These are phyloP conservation scores for Rachicladosporium sp. DNA, from an alignment of 2,329 filamentous ascomycete genomes.

Conservation along the genomic window DNA sequence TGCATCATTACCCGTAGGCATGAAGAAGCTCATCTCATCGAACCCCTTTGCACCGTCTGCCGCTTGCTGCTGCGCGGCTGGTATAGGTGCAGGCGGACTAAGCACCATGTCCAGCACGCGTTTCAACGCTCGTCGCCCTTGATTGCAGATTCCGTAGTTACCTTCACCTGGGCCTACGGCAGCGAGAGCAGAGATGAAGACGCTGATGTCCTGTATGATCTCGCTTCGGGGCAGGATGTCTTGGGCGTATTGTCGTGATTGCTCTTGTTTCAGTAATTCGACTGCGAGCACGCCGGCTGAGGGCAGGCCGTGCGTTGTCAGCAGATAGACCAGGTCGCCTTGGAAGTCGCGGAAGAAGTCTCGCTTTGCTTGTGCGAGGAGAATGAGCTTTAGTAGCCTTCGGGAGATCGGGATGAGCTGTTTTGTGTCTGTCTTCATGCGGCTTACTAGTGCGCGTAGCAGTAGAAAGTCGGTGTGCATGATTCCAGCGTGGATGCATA, in stretches of 20 bases:
- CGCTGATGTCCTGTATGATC: conserved; percentile 33
- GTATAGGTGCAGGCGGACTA: conserved; percentile 21
- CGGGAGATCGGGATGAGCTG: conserved; percentile 26
- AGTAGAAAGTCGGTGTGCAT: conserved; percentile 48
- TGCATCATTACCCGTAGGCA: conserved; percentile 27
- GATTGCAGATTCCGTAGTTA: conserved; percentile 28
- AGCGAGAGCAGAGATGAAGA: conserved; percentile 32
- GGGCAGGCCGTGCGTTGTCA: conserved; percentile 29
- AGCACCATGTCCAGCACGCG: conserved; percentile 33
- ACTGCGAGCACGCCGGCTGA: conserved; percentile 30
- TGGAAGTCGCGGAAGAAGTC: conserved; percentile 32
- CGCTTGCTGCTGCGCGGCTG: conserved; percentile 27
- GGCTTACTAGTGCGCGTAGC: conserved; percentile 43
- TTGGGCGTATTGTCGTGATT: conserved; percentile 19
- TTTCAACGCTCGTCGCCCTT: conserved; percentile 29
- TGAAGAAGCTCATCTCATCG: conserved; percentile 23
- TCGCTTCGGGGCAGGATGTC: conserved; percentile 30
- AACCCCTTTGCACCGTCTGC: conserved; percentile 6
- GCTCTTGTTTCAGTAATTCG: conserved; percentile 33
- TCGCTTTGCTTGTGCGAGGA: conserved; percentile 26
- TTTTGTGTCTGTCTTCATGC: conserved; percentile 20
- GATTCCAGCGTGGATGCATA: conserved; percentile 30
- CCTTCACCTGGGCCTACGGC: conserved; percentile 27
- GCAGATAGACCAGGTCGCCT: conserved; percentile 27
- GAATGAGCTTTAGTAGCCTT: conserved; percentile 27